Base-by-base conservation (phyloP, 192 early-diverging fungal genomes). In the Rhizoclosmatium sp. region DNA sequence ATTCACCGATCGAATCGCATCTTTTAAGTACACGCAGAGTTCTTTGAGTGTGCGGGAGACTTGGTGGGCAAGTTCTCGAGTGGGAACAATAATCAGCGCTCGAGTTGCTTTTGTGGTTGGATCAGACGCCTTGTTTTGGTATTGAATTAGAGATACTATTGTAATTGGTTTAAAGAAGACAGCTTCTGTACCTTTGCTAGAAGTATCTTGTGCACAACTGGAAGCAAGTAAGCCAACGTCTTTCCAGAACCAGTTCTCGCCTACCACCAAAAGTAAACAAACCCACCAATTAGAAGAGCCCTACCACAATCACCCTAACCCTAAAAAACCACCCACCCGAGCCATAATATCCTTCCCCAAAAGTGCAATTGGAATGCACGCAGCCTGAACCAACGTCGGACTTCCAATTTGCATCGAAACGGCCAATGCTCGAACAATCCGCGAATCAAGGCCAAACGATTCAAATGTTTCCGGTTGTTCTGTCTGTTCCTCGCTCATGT, bases 191-290 rank as follows among this genome's bases (percentile, higher is more conserved):
- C 85, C 90, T 96, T 96, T 46, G 82, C 79, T 4, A 83, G 68
- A 47, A 99, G 84, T 23, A 99, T 95, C 82, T 96, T 96, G 87
- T 98, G 96, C 40, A 98, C 82, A 19, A 98, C 83, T 1, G 98
- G 97, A 39, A 98, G 80, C 65, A 92, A 91, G 84, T 97, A 99
- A 2, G 98, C 98, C 19, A 96, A 94, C 4, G 98, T 98, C 85
- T 99, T 99, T 76, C 98, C 98, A 40, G 93, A 95, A 42, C 98
- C 98, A 0, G 97, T 99, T 60, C 94, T 89, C 31, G 98, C 97
- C 75, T 76, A 41, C 3, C 61, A 14, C 14, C 23, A 19, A 2
- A 64, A 45, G 44, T 31, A 31, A 39, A 59, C 16, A 44, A 59
- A 42, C 16, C 39, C 16, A 69, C 12, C 16, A 48, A 47, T 23